Base-by-base conservation (phyloP, 257 asterid species). In the Salvia splendens region DNA sequence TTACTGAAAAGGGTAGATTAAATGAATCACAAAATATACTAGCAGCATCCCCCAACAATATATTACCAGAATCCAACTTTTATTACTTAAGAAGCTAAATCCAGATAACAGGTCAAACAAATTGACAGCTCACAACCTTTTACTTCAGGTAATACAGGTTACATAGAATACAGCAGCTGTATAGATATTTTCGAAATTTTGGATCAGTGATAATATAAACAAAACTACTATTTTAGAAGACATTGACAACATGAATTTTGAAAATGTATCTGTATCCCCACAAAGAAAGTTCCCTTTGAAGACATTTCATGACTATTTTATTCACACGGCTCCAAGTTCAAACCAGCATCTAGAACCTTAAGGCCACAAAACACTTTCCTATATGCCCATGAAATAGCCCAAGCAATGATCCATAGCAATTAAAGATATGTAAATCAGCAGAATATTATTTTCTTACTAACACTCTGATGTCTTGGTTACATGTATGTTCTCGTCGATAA, bases 71-170 rank as follows among this genome's bases (percentile, higher is more conserved):
- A 47, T 24, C 62, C 8, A 32, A 76, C 54, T 70, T 48, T 2
- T 14, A 56, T 51, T 46, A 24, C 43, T 33, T 47, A 50, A 42
- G 64, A 52, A 40, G 53, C 67, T 4, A 50, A 55, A 8, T 67
- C 54, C 69, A 51, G 59, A 9, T 24, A 9, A 67, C 33, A 45
- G 6, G 5, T 16, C 9, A 69, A 11, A 32, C 3, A 46, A 47
- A 42, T 15, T 55, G 62, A 61, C 32, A 47, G 32, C n/a, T 65
- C 35, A 36, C 40, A 16, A 60, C 49, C 61, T 36, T 53, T 52
- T 43, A 52, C 35, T 73, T 76, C 66, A 46, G 43, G 65, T 66
- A 61, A 52, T 12, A 42, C 52, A 12, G 38, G 10, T 54, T 60
- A 66, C 4, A 12, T 61, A 61, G 64, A 60, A 24, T 24, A 59